Base-by-base conservation (phyloP, 2,329 filamentous ascomycete species). In the Rhynchosporium agropyri region DNA sequence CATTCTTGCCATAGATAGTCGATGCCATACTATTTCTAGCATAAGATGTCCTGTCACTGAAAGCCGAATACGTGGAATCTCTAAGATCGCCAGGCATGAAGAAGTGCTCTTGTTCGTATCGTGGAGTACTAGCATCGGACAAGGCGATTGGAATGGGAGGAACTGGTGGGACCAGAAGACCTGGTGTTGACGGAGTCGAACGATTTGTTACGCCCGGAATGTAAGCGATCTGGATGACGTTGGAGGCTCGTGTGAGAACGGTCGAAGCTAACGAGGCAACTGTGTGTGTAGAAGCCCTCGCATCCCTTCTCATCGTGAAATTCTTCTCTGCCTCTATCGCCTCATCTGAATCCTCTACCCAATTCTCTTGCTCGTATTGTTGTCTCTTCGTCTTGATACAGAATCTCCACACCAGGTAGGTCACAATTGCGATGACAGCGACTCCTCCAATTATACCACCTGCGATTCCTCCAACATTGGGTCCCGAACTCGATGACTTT, bases 191-290 rank as follows among this genome's bases (percentile, higher is more conserved):
- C 4, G 91, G 90, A 7, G 89, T 88, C 12, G 93, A 92, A 69
- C 94, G 86, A 78, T 97, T 97, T 65, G 92, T 97, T 72, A 98
- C 93, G 64, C 95, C 95, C 13, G 95, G 95, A 69, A 99, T 98
- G 77, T 98, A 99, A 61, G 95, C 95, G 77, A 99, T 99, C 78
- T 98, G 95, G 72, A 99, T 99, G 75, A 99, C 94, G 80, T 99
- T 99, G 73, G 95, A 98, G 55, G 95, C 95, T 66, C 95, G 88
- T 20, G 95, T 98, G 65, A 97, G 84, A 63, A 98, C 92, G 31
- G 94, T 98, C 9, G 93, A 97, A 15, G 95, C 95, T 74, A 99
- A 92, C 12, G 94, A 98, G 72, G 89, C 85, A 60, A 94, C 89
- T n/a, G 91, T 91, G 74, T 95, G 87, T 50, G 91, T 90, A 10